These are phyloP conservation scores for Chlamydomonas sp. DNA, from an alignment of 139 green algal genomes.

Conservation along the genomic window DNA sequence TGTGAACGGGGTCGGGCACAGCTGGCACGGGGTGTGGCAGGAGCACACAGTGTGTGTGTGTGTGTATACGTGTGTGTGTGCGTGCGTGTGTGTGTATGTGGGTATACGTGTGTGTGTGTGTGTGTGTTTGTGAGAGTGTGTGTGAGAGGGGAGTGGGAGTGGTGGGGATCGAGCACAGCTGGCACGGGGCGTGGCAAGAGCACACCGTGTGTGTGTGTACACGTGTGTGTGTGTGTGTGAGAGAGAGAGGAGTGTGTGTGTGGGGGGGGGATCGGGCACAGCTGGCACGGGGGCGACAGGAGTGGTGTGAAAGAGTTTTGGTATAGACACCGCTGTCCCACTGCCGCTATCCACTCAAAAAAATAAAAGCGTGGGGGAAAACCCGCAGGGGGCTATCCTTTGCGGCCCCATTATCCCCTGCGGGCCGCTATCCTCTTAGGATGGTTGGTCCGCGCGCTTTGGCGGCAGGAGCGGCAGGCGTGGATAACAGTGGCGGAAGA, in stretches of 20 bases:
- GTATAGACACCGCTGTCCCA: no score
- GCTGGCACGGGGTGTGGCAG: not conserved
- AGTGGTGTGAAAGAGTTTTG: no score
- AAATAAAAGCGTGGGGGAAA: no score
- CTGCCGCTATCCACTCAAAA: no score
- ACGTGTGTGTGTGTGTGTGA: slow-evolving; percentile 1
- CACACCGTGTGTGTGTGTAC: not conserved
- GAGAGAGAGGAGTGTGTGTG: not conserved
- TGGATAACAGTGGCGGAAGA: no score
- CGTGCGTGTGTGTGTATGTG: slow-evolving; percentile 2
- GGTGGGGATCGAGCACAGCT: not conserved
- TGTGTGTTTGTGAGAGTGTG: not conserved
- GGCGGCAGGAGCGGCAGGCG: no score
- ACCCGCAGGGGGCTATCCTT: no score
- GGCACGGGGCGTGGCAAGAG: not conserved
- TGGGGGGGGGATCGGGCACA: not conserved
- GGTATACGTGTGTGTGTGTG: no score
- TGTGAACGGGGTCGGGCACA: not conserved
- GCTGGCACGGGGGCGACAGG: not conserved
- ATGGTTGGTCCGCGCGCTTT: no score
- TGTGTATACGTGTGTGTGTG: not conserved
- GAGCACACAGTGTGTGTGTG: not conserved
- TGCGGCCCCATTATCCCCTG: no score
- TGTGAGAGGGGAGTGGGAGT: not conserved
- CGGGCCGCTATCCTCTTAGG: no score